These are phyloP conservation scores for Turritis glabra DNA, from an alignment of 345 rosid species.

Conservation along the genomic window DNA sequence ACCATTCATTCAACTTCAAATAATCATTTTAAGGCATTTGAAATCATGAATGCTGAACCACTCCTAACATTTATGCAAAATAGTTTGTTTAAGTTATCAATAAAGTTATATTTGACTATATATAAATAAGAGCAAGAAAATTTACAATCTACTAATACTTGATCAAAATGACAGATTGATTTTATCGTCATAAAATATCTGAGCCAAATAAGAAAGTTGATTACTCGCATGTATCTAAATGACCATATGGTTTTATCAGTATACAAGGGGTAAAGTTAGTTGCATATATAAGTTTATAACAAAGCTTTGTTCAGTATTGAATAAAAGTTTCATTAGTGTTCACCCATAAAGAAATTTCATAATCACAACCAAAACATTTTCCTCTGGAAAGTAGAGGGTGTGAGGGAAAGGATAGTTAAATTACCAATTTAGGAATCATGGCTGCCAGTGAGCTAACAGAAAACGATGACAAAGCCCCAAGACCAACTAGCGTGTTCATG, in stretches of 20 bases:
- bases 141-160: not conserved
- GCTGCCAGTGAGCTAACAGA: constrained; percentile 85
- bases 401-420: not conserved
- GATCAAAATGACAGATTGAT: not conserved
- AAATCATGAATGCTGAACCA: not conserved
- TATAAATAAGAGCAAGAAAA: not conserved
- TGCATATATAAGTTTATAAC: not conserved
- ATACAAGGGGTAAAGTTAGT: not conserved
- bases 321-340: not conserved
- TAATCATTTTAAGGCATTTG: not conserved
- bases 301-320: not conserved
- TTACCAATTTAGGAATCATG: constrained; percentile 77
- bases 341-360: not conserved
- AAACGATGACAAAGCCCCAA: constrained; percentile 95
- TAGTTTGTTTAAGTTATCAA: not conserved
- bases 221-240: not conserved
- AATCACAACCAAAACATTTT: not conserved
- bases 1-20: not conserved
- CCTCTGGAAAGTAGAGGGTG: not conserved
- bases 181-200: constrained; percentile 5
- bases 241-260: not conserved
- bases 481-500: constrained; percentile 97
- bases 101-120: not conserved
- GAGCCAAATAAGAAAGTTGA: not conserved
- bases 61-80: not conserved